Conservation (phyloP, 371 early-diverging fungal genomes). For the Mucor saturninus region DNA sequence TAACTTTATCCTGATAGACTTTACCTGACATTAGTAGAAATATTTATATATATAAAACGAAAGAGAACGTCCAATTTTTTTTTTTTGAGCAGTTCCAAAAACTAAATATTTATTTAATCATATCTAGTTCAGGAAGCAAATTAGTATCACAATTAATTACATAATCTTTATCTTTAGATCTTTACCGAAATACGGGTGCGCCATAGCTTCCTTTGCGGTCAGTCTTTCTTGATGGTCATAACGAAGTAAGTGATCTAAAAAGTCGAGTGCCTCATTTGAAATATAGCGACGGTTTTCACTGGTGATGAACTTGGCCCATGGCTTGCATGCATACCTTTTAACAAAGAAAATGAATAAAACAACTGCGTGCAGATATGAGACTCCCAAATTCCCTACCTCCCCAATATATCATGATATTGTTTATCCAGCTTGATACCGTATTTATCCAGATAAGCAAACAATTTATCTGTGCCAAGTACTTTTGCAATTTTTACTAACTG, state of each 20-base stretch:
- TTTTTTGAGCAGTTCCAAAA: neutral
- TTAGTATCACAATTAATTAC: neutral
- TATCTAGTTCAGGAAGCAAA: neutral
- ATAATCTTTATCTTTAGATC: neutral
- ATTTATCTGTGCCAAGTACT: conserved; percentile 94
- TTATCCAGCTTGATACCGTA: conserved; percentile 83
- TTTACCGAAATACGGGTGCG: conserved; percentile 90
- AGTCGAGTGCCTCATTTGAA: conserved; percentile 92
- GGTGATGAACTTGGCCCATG: conserved; percentile 91
- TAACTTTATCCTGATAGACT: no score
- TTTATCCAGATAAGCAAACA: conserved; percentile 92
- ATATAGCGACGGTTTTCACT: conserved; percentile 89
- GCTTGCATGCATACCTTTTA: conserved; percentile 78
- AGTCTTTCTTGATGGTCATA: conserved; percentile 98
- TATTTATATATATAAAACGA: no score
- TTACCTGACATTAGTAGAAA: no score
- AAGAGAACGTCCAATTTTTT: no score
- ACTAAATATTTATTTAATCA: neutral
- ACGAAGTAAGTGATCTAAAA: conserved; percentile 90
- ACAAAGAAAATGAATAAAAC: no score
- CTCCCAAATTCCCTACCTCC: neutral
- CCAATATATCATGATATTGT: conserved; percentile 12
- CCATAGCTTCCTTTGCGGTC: conserved; percentile 96
- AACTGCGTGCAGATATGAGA: no score
- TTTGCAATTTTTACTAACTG: conserved; percentile 98